Percentiles rank a stretch among this genome's conserved stretches.
phyloP scores from a whole-genome alignment of 2,329 filamentous ascomycete species.

The Dactylellina sp. region DNA sequence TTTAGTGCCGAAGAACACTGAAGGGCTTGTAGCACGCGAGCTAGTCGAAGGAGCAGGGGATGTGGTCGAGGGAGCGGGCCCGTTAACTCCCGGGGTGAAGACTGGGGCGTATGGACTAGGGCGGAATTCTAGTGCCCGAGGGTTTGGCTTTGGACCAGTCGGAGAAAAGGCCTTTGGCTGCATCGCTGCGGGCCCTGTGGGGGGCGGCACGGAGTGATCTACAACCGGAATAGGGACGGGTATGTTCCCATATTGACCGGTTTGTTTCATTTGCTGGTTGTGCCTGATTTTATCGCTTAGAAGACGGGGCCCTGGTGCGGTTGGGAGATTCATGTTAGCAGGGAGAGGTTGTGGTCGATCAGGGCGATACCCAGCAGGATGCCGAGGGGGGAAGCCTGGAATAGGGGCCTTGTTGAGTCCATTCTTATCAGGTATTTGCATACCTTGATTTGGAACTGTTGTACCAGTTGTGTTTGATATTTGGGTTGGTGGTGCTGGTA shows the following conservation, averaged over 20 bases:
- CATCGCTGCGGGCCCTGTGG: constrained; percentile 74
- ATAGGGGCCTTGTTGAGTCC: constrained; percentile 48
- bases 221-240: constrained; percentile 65
- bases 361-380: constrained; percentile 51
- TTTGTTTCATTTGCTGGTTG: constrained; percentile 67
- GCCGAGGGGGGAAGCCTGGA: constrained; percentile 48
- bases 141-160: constrained; percentile 75
- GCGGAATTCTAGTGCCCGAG: constrained; percentile 82
- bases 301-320: constrained; percentile 38
- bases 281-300: constrained; percentile 67
- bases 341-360: constrained; percentile 51
- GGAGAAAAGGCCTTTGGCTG: constrained; percentile 63
- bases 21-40: constrained; percentile 67
- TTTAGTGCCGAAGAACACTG: constrained; percentile 74
- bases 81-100: constrained; percentile 59
- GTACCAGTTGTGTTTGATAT: constrained; percentile 21
- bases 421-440: constrained; percentile 50
- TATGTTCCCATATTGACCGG: constrained; percentile 64
- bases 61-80: constrained; percentile 64
- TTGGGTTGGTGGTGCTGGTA: constrained; percentile 47
- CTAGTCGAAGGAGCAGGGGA: constrained; percentile 67
- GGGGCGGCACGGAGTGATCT: constrained; percentile 76
- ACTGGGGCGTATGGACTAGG: constrained; percentile 67
- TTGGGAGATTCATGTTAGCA: constrained; percentile 51
- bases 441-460: constrained; percentile 24